phyloP scores from a whole-genome alignment of 1,139 yeast genomes.

The Chernovozyma sophiae-reginae region DNA sequence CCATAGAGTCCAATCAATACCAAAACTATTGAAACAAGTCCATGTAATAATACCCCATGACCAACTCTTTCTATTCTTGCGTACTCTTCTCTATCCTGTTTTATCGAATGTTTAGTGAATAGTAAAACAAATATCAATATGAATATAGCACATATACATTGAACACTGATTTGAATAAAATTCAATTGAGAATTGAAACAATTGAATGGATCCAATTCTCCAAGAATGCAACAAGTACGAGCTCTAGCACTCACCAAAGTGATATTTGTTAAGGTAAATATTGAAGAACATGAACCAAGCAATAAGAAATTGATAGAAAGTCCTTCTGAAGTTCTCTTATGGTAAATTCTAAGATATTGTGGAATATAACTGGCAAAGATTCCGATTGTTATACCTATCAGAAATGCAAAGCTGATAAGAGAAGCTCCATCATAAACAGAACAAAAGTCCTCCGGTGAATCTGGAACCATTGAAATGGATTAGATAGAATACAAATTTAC shows the following conservation, averaged over 20 bases:
- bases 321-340: conserved; percentile 70
- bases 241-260: conserved; percentile 56
- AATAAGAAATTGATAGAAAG: conserved; percentile 69
- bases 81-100: conserved; percentile 46
- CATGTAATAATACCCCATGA: conserved; percentile 32
- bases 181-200: conserved; percentile 71
- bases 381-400: conserved; percentile 57
- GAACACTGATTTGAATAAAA: conserved; percentile 64
- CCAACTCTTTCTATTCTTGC: conserved; percentile 40
- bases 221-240: conserved; percentile 46
- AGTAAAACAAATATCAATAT: conserved; percentile 54
- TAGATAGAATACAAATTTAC: no score
- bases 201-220: conserved; percentile 45
- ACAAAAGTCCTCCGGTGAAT: conserved; percentile 23
- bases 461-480: background rate
- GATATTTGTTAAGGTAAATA: conserved; percentile 67
- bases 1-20: conserved; percentile 26
- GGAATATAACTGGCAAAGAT: conserved; percentile 75
- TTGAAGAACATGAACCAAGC: conserved; percentile 69
- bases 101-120: conserved; percentile 41
- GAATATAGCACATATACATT: conserved; percentile 59
- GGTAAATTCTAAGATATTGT: conserved; percentile 61
- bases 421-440: conserved; percentile 45
- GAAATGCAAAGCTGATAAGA: conserved; percentile 42
- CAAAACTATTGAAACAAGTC: conserved; percentile 30